phyloP scores from a whole-genome alignment of 352 stramenopile genomes.

The Globisporangium middletonii region DNA sequence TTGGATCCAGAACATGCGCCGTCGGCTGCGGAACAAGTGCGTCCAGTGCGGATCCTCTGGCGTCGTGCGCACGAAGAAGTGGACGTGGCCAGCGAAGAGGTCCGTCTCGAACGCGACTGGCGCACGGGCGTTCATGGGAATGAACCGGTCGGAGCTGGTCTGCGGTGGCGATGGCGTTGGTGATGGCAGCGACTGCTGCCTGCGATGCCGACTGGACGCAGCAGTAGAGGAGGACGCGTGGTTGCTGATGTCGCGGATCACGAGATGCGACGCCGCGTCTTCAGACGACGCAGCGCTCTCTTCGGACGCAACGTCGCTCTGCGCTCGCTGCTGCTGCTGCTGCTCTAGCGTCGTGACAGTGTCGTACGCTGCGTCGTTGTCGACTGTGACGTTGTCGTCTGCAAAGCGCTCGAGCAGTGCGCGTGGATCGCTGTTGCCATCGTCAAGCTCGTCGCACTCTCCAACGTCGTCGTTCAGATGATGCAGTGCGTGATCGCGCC shows the following conservation, averaged over 20 bases:
- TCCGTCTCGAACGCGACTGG: conserved; percentile 84
- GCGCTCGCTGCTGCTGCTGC: not conserved
- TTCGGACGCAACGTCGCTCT: not conserved
- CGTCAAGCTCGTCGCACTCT: not conserved
- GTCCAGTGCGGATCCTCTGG: conserved; percentile 48
- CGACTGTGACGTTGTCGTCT: not conserved
- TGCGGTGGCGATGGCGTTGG: no score
- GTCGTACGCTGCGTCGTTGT: not conserved
- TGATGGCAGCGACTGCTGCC: no score
- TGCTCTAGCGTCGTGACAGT: not conserved
- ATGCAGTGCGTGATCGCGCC: not conserved
- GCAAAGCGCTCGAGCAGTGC: conserved; percentile 11
- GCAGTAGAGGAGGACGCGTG: not conserved
- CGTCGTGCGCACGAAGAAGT: conserved; percentile 78
- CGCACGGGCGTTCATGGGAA: conserved; percentile 53
- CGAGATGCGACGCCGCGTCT: conserved; percentile 16
- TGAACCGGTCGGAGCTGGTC: conserved; percentile 1
- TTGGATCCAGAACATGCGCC: conserved; percentile 86
- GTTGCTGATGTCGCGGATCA: conserved; percentile 39
- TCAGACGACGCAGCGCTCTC: not conserved
- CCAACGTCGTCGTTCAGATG: not conserved
- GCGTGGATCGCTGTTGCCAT: conserved; percentile 1
- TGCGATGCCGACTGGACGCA: no score
- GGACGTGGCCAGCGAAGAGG: conserved; percentile 68
- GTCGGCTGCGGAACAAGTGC: conserved; percentile 52